Conservation (phyloP, 1,139 yeast species). For the Saccharomyces hybrid region DNA sequence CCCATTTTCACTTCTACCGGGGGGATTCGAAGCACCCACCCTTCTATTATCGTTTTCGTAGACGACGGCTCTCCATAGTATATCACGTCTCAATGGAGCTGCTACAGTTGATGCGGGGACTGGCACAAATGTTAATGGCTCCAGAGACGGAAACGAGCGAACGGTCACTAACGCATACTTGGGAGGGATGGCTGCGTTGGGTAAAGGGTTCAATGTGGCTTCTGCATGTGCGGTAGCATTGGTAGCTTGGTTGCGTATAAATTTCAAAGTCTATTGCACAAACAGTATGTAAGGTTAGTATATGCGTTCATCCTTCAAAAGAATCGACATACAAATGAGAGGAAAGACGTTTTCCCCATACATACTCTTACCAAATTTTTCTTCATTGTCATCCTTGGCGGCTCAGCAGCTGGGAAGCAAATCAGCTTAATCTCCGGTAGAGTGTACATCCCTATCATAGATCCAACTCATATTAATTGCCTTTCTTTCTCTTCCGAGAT, state of each 20-base stretch:
- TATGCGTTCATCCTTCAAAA: not conserved
- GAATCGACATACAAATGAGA: not conserved
- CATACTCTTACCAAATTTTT: not conserved
- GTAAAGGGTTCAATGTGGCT: constrained; percentile 6
- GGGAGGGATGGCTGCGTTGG: constrained; percentile 37
- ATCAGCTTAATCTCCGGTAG: not conserved
- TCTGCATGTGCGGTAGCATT: not conserved
- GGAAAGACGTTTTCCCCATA: not conserved
- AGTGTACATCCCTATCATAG: not conserved
- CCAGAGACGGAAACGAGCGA: constrained; percentile 81
- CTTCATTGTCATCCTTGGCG: not conserved
- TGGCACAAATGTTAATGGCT: constrained; percentile 72
- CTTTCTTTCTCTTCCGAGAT: not conserved
- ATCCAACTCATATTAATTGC: not conserved
- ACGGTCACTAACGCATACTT: constrained; percentile 69
- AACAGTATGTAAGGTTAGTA: not conserved
- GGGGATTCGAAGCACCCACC: constrained; percentile 82
- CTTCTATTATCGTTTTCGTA: constrained; percentile 85
- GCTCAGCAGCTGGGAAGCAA: not conserved
- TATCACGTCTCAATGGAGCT: constrained; percentile 77
- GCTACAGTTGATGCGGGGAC: constrained; percentile 63
- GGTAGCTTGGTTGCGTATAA: not conserved
- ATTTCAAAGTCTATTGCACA: not conserved
- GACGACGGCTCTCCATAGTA: constrained; percentile 90
- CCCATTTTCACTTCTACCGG: constrained; percentile 80